Evolutionary conservation across 768 basidiomycete genomes (phyloP).

Genomic region (Trametes gibbosa): DNA sequence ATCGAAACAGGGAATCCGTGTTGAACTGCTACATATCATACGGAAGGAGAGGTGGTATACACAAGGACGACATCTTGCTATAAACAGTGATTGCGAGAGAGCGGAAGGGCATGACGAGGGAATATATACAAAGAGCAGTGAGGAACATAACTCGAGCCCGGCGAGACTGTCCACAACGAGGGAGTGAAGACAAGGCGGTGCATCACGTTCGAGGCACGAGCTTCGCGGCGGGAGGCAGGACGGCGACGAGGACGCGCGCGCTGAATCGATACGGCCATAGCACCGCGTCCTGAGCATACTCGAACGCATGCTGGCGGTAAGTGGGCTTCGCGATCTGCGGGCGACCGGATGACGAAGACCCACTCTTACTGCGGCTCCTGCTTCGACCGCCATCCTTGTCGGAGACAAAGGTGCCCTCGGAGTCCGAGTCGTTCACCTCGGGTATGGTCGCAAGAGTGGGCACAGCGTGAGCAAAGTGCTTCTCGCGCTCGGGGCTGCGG

Average conservation of each 20-base stretch:
- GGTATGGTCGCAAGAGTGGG: slow-evolving; percentile 32
- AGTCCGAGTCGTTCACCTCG: slow-evolving; percentile 27
- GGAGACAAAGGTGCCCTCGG: slow-evolving; percentile 30
- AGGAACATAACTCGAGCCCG: not conserved
- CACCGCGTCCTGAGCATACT: slow-evolving; percentile 15
- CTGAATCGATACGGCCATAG: slow-evolving; percentile 26
- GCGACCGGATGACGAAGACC: not conserved
- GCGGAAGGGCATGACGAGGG: not conserved
- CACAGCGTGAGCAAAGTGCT: slow-evolving; percentile 7
- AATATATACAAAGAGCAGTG: not conserved
- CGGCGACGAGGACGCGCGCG: slow-evolving; percentile 16
- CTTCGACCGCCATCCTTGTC: slow-evolving; percentile 20
- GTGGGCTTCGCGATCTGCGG: not conserved
- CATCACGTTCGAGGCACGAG: slow-evolving; percentile 4
- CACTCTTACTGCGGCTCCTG: slow-evolving; percentile 18
- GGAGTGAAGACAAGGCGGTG: too few relatives aligned
- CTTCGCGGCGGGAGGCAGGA: slow-evolving; percentile 17
- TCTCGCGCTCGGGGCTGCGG: slow-evolving; percentile 17
- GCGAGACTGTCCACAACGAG: not conserved
- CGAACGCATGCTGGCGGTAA: slow-evolving; percentile 15
- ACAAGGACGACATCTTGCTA: not conserved
- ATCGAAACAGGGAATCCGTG: not conserved
- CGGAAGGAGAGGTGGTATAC: not conserved
- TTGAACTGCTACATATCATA: not conserved
- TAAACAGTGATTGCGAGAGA: not conserved